Evolutionary conservation across 2,329 filamentous ascomycete genomes (phyloP).

Genomic region (Aplosporella prunicola): DNA sequence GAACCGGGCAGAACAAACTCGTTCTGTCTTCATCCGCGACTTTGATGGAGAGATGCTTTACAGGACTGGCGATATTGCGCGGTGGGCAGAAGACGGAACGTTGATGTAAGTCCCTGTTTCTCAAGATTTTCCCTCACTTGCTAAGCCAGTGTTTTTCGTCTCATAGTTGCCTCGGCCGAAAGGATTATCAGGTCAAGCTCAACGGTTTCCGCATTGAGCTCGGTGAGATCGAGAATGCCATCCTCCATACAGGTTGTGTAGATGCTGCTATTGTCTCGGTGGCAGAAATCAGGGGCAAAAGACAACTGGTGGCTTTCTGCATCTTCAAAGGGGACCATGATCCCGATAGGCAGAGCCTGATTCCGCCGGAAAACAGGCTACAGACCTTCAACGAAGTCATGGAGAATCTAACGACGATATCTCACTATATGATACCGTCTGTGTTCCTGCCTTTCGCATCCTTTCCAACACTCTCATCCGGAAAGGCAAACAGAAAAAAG

Average conservation of each 20-base stretch:
- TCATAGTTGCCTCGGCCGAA: constrained; percentile 5
- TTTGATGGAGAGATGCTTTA: constrained; percentile 3
- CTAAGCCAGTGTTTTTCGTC: not conserved
- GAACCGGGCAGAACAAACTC: constrained; percentile 69
- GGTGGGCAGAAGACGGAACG: not conserved
- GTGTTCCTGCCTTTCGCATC: not conserved
- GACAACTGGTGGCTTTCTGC: constrained; percentile 4
- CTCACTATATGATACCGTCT: constrained; percentile 6
- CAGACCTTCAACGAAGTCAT: not conserved
- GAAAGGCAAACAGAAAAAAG: constrained; percentile 3
- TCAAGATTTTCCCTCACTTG: not conserved
- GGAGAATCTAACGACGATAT: not conserved
- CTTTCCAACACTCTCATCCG: constrained; percentile 1
- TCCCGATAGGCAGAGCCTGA: not conserved
- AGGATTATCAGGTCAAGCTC: constrained; percentile 20
- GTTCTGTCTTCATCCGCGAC: constrained; percentile 50
- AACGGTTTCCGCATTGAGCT: constrained; percentile 28
- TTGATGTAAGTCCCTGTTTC: not conserved
- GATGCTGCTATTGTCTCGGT: not conserved
- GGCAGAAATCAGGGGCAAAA: not conserved
- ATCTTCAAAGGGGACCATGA: constrained; percentile 2
- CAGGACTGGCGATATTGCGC: constrained; percentile 13
- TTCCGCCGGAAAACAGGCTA: not conserved
- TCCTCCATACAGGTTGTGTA: not conserved
- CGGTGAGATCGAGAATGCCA: constrained; percentile 22